Evolutionary conservation across 1,139 yeast genomes (phyloP), one percentile per base, ranked within the genome.

Genomic region (Candida sp.): DNA sequence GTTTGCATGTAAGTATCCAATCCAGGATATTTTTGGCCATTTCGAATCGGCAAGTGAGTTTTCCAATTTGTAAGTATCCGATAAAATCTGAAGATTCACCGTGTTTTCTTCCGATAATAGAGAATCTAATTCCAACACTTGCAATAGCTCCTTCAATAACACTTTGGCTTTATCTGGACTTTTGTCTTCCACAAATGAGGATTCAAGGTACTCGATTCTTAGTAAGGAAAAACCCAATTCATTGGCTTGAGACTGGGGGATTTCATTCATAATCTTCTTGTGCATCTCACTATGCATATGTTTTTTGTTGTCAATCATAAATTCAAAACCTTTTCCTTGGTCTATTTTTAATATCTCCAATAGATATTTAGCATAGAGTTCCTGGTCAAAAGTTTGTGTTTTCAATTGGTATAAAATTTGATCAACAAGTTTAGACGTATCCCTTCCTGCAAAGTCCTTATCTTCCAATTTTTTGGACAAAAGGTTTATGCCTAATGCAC

Each of bases 11-110:
- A 73, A 44, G 47, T 61, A 73, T 37, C 67, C 71, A 3, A 63
- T 48, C 77, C 77, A 73, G 12, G 67, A 50, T 3, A 63, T 52
- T 43, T 69, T 68, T 8, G 74, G 74, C 75, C 75, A 68, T 15
- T 51, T 50, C 3, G 60, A 50, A 21, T 63, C 65, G 1, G 49
- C 44, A 38, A 71, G 56, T 2, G 61, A 49, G 43, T 66, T 69
- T 38, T 69, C 71, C 4, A 64, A 48, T 38, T 47, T 46, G 44
- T 55, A 73, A 1, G 74, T 63, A 6, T 56, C 51, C 29, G 52
- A 48, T 5, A 71, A 49, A 7, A 64, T 58, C 5, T 45, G 47
- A 36, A 70, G 60, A 44, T 68, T 66, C 30, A 54, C 54, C 2
- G 45, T 38, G 22, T 56, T 57, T 7, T 45, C 53, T 39, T 58